Conservation (phyloP, 2,329 filamentous ascomycete genomes). For the Monosporascus ibericus region DNA sequence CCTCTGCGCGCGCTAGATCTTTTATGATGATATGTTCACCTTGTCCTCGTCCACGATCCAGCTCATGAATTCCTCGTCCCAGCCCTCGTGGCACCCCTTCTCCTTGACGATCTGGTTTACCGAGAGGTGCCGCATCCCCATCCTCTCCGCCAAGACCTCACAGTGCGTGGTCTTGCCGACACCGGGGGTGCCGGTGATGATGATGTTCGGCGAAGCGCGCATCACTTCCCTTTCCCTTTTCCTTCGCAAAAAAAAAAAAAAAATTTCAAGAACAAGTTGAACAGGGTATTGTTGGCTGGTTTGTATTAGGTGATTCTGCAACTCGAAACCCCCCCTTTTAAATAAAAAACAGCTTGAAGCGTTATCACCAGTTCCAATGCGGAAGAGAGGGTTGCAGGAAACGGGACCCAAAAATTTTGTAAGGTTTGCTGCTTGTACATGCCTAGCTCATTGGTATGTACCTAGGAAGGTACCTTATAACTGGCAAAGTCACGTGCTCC, state of each 20-base stretch:
- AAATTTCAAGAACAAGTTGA: neutral
- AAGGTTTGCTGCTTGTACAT: too few relatives aligned
- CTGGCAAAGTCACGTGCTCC: neutral
- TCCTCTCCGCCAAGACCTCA: slow-evolving; percentile 69
- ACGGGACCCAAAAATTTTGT: too few relatives aligned
- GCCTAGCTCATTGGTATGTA: too few relatives aligned
- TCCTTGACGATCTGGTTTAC: slow-evolving; percentile 93
- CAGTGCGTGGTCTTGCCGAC: slow-evolving; percentile 94
- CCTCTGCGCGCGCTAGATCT: too few relatives aligned
- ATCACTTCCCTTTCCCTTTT: slow-evolving; percentile 20
- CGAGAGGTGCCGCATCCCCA: slow-evolving; percentile 73
- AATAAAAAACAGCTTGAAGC: too few relatives aligned
- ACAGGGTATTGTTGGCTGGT: too few relatives aligned
- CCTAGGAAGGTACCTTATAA: too few relatives aligned
- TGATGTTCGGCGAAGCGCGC: slow-evolving; percentile 71
- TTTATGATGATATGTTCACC: slow-evolving; percentile 36
- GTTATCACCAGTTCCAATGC: too few relatives aligned
- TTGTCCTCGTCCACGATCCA: slow-evolving; percentile 98
- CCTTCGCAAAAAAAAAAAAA: neutral
- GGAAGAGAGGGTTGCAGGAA: too few relatives aligned
- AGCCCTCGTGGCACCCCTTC: slow-evolving; percentile 78
- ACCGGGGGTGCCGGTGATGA: slow-evolving; percentile 91
- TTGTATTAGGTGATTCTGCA: too few relatives aligned
- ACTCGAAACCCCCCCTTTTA: too few relatives aligned
- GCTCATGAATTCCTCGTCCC: slow-evolving; percentile 76